Evolutionary conservation across 202 grass and related monocot genomes (phyloP).

Genomic region (Setaria viridis): DNA sequence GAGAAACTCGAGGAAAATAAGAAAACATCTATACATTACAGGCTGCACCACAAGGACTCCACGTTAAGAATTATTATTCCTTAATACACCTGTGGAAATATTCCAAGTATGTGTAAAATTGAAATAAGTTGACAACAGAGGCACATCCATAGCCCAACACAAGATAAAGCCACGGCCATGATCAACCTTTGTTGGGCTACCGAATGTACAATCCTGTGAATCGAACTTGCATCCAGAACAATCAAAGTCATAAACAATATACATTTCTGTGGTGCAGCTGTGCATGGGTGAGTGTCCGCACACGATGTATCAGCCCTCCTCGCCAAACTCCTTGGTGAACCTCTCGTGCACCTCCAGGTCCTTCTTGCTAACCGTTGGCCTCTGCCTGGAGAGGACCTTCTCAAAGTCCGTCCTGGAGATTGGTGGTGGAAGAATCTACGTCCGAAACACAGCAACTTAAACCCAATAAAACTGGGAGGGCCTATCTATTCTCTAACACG

Average conservation of each 20-base stretch:
- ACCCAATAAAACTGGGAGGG: not conserved
- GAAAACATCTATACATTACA: conserved; percentile 32
- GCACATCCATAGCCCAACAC: conserved; percentile 36
- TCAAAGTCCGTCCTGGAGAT: conserved; percentile 81
- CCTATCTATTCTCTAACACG: not conserved
- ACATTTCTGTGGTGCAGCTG: conserved; percentile 54
- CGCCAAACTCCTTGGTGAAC: conserved; percentile 91
- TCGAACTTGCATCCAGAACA: conserved; percentile 46
- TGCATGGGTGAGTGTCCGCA: conserved; percentile 6
- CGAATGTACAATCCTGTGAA: conserved; percentile 48
- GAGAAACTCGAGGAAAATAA: not conserved
- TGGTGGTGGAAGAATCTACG: conserved; percentile 79
- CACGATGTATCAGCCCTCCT: conserved; percentile 64
- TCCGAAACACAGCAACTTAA: not conserved
- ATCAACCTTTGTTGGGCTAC: conserved; percentile 40
- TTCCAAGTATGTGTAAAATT: conserved; percentile 44
- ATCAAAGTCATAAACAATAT: conserved; percentile 56
- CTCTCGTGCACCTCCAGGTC: conserved; percentile 92
- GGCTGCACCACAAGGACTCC: conserved; percentile 50
- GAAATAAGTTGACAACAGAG: conserved; percentile 50
- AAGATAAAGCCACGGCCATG: not conserved
- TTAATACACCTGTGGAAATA: conserved; percentile 51
- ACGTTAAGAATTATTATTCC: conserved; percentile 45
- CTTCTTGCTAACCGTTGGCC: conserved; percentile 85
- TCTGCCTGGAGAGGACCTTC: conserved; percentile 79